A percentile compares a stretch with the other conserved stretches of the same genome.
These are phyloP conservation scores for Taphrina deformans DNA, from an alignment of 1,139 yeast species.

Conservation along the genomic window DNA sequence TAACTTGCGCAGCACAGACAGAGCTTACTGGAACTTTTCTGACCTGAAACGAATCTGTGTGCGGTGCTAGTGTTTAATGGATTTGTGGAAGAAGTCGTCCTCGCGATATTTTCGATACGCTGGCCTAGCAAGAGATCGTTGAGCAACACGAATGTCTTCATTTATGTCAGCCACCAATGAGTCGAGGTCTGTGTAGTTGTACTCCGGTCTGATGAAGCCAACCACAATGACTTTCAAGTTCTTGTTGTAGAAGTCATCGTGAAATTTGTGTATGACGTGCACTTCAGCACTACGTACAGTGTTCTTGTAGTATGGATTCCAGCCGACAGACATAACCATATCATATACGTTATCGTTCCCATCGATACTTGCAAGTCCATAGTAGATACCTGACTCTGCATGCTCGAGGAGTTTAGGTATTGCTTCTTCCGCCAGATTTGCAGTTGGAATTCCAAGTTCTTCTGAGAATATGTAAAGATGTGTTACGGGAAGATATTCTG, in stretches of 20 bases:
- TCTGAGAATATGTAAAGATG: not conserved
- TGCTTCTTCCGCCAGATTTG: slow-evolving; percentile 52
- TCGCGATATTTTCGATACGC: slow-evolving; percentile 29
- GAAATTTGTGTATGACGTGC: slow-evolving; percentile 77
- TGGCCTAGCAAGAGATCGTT: slow-evolving; percentile 48
- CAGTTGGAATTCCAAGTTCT: slow-evolving; percentile 54
- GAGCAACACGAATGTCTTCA: slow-evolving; percentile 71
- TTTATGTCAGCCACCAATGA: slow-evolving; percentile 84
- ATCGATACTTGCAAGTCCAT: slow-evolving; percentile 67
- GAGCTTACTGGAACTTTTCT: too few relatives aligned
- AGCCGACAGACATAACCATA: slow-evolving; percentile 93
- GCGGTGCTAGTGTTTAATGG: not conserved
- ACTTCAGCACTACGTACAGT: slow-evolving; percentile 75
- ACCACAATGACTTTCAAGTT: slow-evolving; percentile 63
- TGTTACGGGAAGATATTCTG: slow-evolving; percentile 50
- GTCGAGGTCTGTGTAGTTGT: slow-evolving; percentile 69
- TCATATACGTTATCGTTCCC: slow-evolving; percentile 56
- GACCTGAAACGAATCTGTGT: too few relatives aligned
- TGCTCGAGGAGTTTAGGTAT: slow-evolving; percentile 39
- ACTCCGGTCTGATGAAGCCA: slow-evolving; percentile 90
- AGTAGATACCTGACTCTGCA: slow-evolving; percentile 81
- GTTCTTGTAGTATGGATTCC: slow-evolving; percentile 90
- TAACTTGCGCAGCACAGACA: not conserved
- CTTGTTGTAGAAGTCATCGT: slow-evolving; percentile 78
- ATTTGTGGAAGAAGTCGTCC: slow-evolving; percentile 23